These are phyloP conservation scores for Pleoardoris graminearum DNA, from an alignment of 2,329 filamentous ascomycete genomes.

Conservation along the genomic window DNA sequence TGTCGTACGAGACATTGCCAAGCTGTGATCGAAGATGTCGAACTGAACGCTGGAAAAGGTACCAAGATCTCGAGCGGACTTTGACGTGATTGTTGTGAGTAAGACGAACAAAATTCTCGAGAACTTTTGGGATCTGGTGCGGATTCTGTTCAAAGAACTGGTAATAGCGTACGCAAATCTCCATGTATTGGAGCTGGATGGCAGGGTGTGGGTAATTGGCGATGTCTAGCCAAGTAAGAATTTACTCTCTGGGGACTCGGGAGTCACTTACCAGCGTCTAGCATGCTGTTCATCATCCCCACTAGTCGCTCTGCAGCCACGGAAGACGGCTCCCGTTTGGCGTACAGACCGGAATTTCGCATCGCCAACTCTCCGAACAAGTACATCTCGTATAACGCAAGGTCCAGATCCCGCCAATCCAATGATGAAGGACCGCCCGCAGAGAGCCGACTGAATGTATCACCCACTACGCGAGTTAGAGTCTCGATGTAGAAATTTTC, in stretches of 20 bases:
- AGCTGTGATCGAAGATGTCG: conserved; percentile 84
- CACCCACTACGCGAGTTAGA: conserved; percentile 83
- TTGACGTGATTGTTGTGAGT: conserved; percentile 87
- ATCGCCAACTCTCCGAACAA: conserved; percentile 94
- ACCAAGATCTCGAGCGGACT: conserved; percentile 92
- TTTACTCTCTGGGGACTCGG: neutral
- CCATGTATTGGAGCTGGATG: conserved; percentile 95
- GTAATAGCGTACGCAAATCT: conserved; percentile 93
- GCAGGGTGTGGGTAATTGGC: conserved; percentile 86
- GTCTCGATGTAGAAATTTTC: conserved; percentile 86
- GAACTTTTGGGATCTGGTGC: conserved; percentile 77
- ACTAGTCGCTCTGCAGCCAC: conserved; percentile 79
- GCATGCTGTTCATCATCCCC: conserved; percentile 94
- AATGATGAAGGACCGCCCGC: conserved; percentile 67
- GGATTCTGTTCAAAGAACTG: conserved; percentile 87
- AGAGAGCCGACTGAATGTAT: conserved; percentile 80
- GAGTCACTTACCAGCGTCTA: conserved; percentile 74
- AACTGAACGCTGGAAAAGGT: conserved; percentile 90
- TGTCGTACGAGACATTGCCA: conserved; percentile 84
- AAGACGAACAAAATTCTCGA: conserved; percentile 89
- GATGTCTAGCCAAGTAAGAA: conserved; percentile 62
- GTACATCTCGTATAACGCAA: conserved; percentile 94
- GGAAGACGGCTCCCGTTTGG: conserved; percentile 79
- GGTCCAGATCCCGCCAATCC: conserved; percentile 93
- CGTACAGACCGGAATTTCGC: conserved; percentile 81